Conservation (phyloP, 2,329 filamentous ascomycete genomes). For the Zymoseptoria brevis region DNA sequence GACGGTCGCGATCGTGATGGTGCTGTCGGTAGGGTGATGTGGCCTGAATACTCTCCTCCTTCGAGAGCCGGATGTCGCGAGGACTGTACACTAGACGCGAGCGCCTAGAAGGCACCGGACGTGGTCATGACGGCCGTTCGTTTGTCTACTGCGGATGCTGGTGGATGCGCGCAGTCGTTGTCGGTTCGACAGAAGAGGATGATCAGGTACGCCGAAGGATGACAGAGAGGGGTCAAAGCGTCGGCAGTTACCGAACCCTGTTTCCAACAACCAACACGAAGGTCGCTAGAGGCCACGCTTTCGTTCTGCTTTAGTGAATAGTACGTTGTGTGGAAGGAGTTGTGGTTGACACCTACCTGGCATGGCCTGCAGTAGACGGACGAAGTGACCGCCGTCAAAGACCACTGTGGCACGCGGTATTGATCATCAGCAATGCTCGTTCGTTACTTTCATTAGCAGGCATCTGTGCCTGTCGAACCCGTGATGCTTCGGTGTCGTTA, state of each 20-base stretch:
- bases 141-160: neutral
- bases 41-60: conserved; percentile 25
- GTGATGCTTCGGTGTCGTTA: conserved; percentile 23
- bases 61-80: conserved; percentile 28
- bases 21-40: neutral
- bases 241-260: neutral
- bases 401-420: neutral
- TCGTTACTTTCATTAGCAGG: conserved; percentile 22
- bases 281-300: neutral
- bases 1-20: neutral
- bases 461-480: conserved; percentile 22
- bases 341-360: neutral
- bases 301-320: neutral
- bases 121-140: conserved; percentile 11
- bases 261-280: neutral
- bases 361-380: neutral
- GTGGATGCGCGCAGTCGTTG: conserved; percentile 9
- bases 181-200: conserved; percentile 3
- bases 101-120: conserved; percentile 27
- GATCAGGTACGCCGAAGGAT: neutral
- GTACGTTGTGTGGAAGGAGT: neutral
- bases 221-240: neutral
- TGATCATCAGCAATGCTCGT: neutral
- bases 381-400: neutral
- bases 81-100: conserved; percentile 25